These are phyloP conservation scores for Schizonepeta tenuifolia DNA, from an alignment of 257 asterid genomes.

Conservation along the genomic window DNA sequence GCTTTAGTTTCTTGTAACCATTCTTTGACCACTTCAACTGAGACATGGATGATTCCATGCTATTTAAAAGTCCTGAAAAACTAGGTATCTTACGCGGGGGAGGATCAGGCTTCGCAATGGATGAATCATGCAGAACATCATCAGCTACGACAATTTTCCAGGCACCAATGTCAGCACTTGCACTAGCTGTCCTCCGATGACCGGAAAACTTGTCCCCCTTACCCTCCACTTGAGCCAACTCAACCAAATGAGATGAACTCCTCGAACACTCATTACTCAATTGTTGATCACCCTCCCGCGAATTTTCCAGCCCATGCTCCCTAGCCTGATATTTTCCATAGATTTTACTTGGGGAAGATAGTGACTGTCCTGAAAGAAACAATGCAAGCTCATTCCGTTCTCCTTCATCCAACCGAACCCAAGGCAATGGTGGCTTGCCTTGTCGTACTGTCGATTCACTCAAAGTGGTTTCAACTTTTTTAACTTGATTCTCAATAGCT, in stretches of 20 bases:
- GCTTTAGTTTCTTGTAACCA: slow-evolving; percentile 77
- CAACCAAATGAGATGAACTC: slow-evolving; percentile 60
- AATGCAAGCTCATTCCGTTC: slow-evolving; percentile 79
- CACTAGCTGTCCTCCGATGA: slow-evolving; percentile 97
- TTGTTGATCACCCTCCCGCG: slow-evolving; percentile 40
- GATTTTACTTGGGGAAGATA: slow-evolving; percentile 36
- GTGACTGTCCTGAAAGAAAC: slow-evolving; percentile 71
- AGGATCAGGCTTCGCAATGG: slow-evolving; percentile 45
- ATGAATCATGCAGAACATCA: slow-evolving; percentile 43
- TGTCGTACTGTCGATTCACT: slow-evolving; percentile 51
- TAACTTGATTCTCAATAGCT: slow-evolving; percentile 71
- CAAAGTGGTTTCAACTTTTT: slow-evolving; percentile 63
- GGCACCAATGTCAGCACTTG: slow-evolving; percentile 80
- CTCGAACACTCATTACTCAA: slow-evolving; percentile 42
- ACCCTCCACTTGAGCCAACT: slow-evolving; percentile 50
- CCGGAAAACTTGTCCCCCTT: slow-evolving; percentile 59
- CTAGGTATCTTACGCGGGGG: slow-evolving; percentile 82
- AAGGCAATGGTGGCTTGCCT: slow-evolving; percentile 89
- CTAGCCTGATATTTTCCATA: slow-evolving; percentile 35
- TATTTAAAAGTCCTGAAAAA: slow-evolving; percentile 69
- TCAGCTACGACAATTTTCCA: slow-evolving; percentile 72
- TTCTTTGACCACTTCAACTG: slow-evolving; percentile 75
- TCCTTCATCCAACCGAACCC: slow-evolving; percentile 84
- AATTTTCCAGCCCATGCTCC: slow-evolving; percentile 35
- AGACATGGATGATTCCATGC: slow-evolving; percentile 68